Conservation (phyloP, 163 green algal species). For the Botryococcus braunii region DNA sequence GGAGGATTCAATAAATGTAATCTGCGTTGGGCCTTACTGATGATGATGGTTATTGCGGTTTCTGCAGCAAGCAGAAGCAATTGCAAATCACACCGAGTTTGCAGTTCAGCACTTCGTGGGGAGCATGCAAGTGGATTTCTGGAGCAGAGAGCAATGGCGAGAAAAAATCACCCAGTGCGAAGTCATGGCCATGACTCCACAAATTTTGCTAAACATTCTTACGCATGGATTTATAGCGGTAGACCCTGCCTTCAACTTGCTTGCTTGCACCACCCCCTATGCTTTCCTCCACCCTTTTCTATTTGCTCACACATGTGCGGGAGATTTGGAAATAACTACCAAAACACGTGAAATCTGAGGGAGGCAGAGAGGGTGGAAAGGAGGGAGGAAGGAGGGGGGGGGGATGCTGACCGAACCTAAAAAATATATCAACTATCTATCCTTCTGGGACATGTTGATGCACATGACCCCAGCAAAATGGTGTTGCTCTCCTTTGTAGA, state of each 20-base stretch:
- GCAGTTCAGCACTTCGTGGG: conserved; percentile 27
- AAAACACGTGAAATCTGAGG: neutral
- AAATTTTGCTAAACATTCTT: conserved; percentile 51
- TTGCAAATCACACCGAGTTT: conserved; percentile 26
- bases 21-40: no score
- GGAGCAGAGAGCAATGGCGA: conserved; percentile 24
- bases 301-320: neutral
- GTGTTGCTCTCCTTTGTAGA: neutral
- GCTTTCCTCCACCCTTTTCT: neutral
- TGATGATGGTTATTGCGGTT: no score
- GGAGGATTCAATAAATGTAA: no score
- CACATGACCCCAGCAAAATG: neutral
- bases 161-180: conserved; percentile 21
- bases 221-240: conserved; percentile 33
- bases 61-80: conserved; percentile 43
- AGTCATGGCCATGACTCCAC: conserved; percentile 46
- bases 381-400: no score
- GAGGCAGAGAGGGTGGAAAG: neutral
- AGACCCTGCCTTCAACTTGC: neutral
- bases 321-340: neutral
- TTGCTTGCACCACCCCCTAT: neutral
- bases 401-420: no score
- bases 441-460: no score
- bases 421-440: no score
- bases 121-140: conserved; percentile 34